Evolutionary conservation across 306 rosid genomes (phyloP), one percentile per base, ranked within the genome.

Genomic region (Rosa multiflora): DNA sequence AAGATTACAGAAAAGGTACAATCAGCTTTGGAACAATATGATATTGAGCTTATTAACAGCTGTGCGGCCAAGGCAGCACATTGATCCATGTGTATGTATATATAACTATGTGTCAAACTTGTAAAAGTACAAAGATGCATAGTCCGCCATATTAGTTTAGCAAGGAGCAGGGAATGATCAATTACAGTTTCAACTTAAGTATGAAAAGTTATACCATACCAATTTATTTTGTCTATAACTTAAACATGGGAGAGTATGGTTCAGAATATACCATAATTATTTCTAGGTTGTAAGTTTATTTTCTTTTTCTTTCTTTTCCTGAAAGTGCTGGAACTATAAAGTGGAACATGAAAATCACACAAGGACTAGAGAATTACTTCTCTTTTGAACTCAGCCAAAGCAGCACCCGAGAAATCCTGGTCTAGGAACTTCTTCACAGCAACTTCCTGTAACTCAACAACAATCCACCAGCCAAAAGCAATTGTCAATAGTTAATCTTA

Each of bases 341-440:
- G 75, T 70, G 71, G 49, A 81, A 53, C 58, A 72, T 71, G 52
- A 11, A 42, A 43, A 49, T 76, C 72, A 37, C n/a, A 62, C 29
- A 69, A 78, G 29, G 72, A 29, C 63, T 47, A 77, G 72, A 81
- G 7, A 42, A 51, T 94, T 91, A 95, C 99, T 91, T 96, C 99
- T 86, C 97, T 91, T 91, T 88, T 96, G 89, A 96, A 96, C 88
- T 96, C 99, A 23, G 93, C 96, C 90, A 96, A 91, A 86, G 98
- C 98, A 86, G 97, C 94, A 40, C 99, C 99, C 55, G 98, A 93
- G 82, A 96, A 96, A 81, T 96, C 99, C 88, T 96, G 99, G 87
- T 96, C 99, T 79, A 96, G 86, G 85, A 96, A 96, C 85, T 96
- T 96, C 89, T 96, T 96, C 86, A 96, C 99, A 70, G 98, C 99